Evolutionary conservation across 345 rosid genomes (phyloP).

Genomic region (Anacardium occidentale): DNA sequence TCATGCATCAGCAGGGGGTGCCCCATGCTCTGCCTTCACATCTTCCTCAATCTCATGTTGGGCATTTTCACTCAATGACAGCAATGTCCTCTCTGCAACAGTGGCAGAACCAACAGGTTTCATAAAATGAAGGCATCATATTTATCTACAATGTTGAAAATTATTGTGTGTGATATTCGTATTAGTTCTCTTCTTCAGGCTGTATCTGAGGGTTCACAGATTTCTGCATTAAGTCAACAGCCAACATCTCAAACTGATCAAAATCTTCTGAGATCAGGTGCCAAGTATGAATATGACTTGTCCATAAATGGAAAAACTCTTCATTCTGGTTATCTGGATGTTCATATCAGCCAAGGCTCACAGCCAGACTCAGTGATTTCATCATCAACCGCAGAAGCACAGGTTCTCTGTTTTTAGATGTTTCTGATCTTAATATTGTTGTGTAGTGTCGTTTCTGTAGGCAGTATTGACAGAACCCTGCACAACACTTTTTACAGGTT

Average conservation of each 20-base stretch:
- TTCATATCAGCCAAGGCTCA: conserved; percentile 46
- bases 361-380: conserved; percentile 47
- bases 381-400: conserved; percentile 54
- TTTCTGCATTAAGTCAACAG: conserved; percentile 48
- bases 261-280: conserved; percentile 45
- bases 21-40: conserved; percentile 65
- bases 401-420: conserved; percentile 38
- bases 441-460: conserved; percentile 1
- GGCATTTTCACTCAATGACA: conserved; percentile 54
- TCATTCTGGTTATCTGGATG: conserved; percentile 52
- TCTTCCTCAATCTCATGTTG: conserved; percentile 55
- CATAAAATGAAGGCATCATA: conserved; percentile 10
- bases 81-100: conserved; percentile 48
- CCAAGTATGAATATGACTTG: conserved; percentile 54
- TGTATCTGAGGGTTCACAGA: conserved; percentile 47
- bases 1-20: conserved; percentile 73
- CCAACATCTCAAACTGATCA: conserved; percentile 55
- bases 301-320: conserved; percentile 53
- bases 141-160: neutral
- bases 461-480: neutral
- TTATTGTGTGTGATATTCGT: neutral
- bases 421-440: conserved; percentile 12
- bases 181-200: conserved; percentile 37
- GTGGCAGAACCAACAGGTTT: conserved; percentile 79
- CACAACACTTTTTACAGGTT: conserved; percentile 42